These are phyloP conservation scores for Ophiostoma populinum DNA, from an alignment of 2,329 filamentous ascomycete genomes.

Conservation along the genomic window DNA sequence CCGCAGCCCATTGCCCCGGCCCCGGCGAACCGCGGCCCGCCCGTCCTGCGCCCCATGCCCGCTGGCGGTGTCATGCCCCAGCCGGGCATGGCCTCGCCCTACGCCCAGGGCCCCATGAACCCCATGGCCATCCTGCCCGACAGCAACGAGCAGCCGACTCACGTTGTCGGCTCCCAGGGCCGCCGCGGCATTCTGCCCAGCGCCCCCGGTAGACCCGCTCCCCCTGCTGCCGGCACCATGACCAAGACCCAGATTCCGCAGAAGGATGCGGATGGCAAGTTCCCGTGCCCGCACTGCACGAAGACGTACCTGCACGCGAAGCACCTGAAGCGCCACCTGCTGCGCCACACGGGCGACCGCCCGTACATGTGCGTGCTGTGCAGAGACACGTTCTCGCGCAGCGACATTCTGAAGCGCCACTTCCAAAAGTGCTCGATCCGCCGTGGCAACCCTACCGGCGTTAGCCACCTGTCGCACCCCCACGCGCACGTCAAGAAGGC, in stretches of 20 bases:
- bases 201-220: conserved; percentile 68
- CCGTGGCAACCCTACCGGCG: conserved; percentile 86
- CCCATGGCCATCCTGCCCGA: conserved; percentile 37
- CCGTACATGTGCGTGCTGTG: conserved; percentile 97
- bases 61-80: conserved; percentile 46
- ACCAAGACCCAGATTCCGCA: conserved; percentile 74
- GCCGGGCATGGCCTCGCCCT: conserved; percentile 39
- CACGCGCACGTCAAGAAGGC: conserved; percentile 77
- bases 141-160: conserved; percentile 55
- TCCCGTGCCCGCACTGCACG: conserved; percentile 92
- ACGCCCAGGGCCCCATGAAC: conserved; percentile 40
- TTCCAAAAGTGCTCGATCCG: conserved; percentile 98
- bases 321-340: conserved; percentile 87
- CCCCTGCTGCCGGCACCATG: conserved; percentile 50
- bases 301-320: conserved; percentile 97
- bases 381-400: conserved; percentile 93
- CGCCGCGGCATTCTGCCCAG: conserved; percentile 82
- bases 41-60: conserved; percentile 53
- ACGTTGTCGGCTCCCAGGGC: conserved; percentile 90
- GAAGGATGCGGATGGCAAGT: conserved; percentile 96
- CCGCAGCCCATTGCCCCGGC: conserved; percentile 63
- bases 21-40: conserved; percentile 37
- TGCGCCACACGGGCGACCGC: conserved; percentile 91
- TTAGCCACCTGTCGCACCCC: conserved; percentile 84
- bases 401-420: conserved; percentile 95